Evolutionary conservation across 163 green algal species (phyloP).

Genomic region (Prototheca wickerhamii): DNA sequence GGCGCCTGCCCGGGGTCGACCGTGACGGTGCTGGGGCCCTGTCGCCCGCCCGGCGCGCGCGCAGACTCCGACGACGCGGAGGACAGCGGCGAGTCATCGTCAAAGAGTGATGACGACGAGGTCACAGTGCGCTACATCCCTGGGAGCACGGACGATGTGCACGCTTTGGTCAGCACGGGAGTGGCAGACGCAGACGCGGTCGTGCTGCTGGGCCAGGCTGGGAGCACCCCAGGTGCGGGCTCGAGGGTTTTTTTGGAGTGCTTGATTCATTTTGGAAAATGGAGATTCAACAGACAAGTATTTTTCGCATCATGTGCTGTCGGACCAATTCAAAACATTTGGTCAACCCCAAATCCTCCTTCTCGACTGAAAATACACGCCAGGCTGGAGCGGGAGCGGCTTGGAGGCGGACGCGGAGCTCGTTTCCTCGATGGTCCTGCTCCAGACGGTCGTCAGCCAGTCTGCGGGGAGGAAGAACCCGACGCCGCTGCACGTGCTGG

Average conservation of each 20-base stretch:
- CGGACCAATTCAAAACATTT: no score
- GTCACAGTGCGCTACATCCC: no score
- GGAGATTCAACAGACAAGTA: not conserved
- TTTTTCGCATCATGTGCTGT: no score
- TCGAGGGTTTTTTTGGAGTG: not conserved
- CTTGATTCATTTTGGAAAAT: not conserved
- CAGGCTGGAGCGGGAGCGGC: not conserved
- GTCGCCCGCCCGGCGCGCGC: not conserved
- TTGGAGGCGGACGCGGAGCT: not conserved
- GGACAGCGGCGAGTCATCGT: not conserved
- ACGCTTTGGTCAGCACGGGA: no score
- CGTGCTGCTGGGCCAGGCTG: not conserved
- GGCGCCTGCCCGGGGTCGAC: not conserved
- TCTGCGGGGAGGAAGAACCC: not conserved
- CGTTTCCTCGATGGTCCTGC: not conserved
- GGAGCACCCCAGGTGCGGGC: not conserved
- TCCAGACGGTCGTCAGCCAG: not conserved
- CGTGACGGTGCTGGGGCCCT: constrained; percentile 1
- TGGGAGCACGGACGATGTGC: no score
- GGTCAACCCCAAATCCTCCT: not conserved
- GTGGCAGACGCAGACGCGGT: not conserved
- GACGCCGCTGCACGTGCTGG: constrained; percentile 7
- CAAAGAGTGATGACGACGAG: not conserved
- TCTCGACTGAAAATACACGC: not conserved
- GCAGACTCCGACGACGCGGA: not conserved